phyloP scores from a whole-genome alignment of 2,329 filamentous ascomycete genomes.

The Pyricularia sp. region DNA sequence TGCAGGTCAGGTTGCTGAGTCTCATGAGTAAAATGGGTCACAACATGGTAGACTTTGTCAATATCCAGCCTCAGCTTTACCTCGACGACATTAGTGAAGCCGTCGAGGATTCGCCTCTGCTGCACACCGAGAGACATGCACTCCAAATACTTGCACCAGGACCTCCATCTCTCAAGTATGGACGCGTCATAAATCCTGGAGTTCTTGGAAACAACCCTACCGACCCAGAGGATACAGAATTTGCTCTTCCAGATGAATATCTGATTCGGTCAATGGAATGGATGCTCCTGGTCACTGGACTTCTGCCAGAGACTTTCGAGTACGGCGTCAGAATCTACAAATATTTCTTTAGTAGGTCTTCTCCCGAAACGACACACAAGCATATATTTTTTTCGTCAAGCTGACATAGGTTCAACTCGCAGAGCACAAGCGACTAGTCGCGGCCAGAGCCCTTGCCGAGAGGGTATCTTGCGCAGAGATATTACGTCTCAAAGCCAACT shows the following conservation, averaged over 20 bases:
- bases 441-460: slow-evolving; percentile 39
- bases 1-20: slow-evolving; percentile 55
- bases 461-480: slow-evolving; percentile 37
- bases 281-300: slow-evolving; percentile 58
- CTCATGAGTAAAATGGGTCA: slow-evolving; percentile 66
- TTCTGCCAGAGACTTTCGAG: slow-evolving; percentile 19
- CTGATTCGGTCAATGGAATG: slow-evolving; percentile 76
- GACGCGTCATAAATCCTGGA: slow-evolving; percentile 53
- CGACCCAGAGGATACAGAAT: slow-evolving; percentile 39
- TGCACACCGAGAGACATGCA: slow-evolving; percentile 23
- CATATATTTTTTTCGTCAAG: slow-evolving; percentile 1
- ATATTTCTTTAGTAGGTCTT: slow-evolving; percentile 63
- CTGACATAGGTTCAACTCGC: slow-evolving; percentile 3
- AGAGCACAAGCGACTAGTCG: slow-evolving; percentile 39
- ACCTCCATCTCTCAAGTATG: slow-evolving; percentile 39
- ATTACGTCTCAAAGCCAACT: slow-evolving; percentile 25
- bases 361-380: not conserved
- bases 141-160: slow-evolving; percentile 39
- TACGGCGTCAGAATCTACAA: slow-evolving; percentile 61
- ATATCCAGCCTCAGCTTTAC: slow-evolving; percentile 46
- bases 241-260: slow-evolving; percentile 50
- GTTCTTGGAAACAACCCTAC: slow-evolving; percentile 56
- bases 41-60: slow-evolving; percentile 60
- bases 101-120: not conserved
- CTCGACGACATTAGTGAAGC: slow-evolving; percentile 30